Evolutionary conservation across 2,329 filamentous ascomycete species (phyloP).

Genomic region (Fusarium temperatum): DNA sequence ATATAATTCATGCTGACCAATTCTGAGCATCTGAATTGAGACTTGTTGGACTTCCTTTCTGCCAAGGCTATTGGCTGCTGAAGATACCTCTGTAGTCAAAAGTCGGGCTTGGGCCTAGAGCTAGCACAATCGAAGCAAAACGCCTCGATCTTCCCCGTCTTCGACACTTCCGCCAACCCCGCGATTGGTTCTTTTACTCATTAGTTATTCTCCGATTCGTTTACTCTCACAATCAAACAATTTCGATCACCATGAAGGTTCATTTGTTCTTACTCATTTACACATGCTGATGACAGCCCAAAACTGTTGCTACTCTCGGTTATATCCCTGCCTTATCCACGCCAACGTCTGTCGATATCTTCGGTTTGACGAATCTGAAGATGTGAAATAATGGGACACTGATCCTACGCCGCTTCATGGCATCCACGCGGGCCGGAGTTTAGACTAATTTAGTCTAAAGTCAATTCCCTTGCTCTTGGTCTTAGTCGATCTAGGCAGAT

Average conservation of each 20-base stretch:
- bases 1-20: neutral
- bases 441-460: neutral
- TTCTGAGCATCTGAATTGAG: neutral
- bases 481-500: neutral
- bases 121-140: neutral
- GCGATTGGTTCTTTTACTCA: neutral
- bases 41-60: neutral
- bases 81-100: neutral
- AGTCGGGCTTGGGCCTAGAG: neutral
- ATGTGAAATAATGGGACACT: neutral
- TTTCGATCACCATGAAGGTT: neutral
- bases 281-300: neutral
- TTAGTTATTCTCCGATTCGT: neutral
- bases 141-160: neutral
- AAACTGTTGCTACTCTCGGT: neutral
- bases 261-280: neutral
- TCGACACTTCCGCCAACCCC: neutral
- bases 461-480: neutral
- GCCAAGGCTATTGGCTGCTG: neutral
- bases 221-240: neutral
- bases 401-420: neutral
- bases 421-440: neutral
- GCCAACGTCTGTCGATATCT: neutral
- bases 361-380: neutral
- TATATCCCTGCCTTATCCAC: neutral